Evolutionary conservation across 257 asterid species (phyloP), one percentile per base, ranked within the genome.

Genomic region (Verbascum thapsus): DNA sequence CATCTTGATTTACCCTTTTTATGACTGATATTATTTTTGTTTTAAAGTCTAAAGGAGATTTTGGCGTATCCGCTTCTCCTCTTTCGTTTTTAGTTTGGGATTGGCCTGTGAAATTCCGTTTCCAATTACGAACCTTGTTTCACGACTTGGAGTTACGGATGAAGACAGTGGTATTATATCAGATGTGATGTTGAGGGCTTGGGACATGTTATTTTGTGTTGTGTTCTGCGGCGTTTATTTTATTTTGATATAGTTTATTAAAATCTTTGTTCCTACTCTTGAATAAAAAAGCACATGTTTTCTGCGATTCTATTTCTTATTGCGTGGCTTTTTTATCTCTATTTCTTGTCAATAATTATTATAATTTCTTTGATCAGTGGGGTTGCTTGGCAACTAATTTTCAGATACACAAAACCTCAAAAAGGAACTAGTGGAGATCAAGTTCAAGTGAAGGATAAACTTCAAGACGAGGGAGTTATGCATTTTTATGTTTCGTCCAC

Each of bases 371-470:
- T 78, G 16, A 66, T 40, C 85, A 94, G 99, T 70, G 97, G 96
- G 53, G 88, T 94, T 66, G 91, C 97, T 72, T 94, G 97, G 99
- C 88, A 94, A 75, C 79, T 94, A 48, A 80, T 90, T 22, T 87
- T 94, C 65, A 76, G 80, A 80, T 81, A 56, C 22, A 94, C 99
- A 10, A 77, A 62, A 70, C 62, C 73, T 62, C 73, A 55, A 67
- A 74, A 72, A 45, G 78, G 53, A 77, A 50, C 68, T 17, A 71
- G 48, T 56, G 83, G 67, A 47, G 82, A 72, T 74, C 78, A 58
- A 55, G 72, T 39, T 70, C 73, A 63, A 53, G 61, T 69, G 26
- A 64, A 73, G 74, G 87, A 78, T 23, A 64, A 68, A 43, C 69
- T 39, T 48, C 52, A 72, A 56, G 48, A 74, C 47, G 82, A 74